Evolutionary conservation across 148 eudicot genomes (phyloP), one percentile per base, ranked within the genome.

Genomic region (Polygonum maritimum): DNA sequence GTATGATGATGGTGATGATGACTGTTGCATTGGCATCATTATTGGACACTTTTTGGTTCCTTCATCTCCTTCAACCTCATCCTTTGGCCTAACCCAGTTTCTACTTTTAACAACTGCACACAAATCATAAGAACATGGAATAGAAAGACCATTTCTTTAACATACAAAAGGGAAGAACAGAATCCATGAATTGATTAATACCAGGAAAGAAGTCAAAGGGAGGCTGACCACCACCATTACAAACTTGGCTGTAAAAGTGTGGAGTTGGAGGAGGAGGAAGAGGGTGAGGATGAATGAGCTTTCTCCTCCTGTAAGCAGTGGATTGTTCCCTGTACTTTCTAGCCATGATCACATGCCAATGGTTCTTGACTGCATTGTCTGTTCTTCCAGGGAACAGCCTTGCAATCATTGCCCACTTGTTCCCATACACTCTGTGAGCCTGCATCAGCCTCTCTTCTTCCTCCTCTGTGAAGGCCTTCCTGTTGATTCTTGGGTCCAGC

Each of bases 271-370:
- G n/a, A 13, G 16, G 18, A 9, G 7, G 57, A 51, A n/a, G 21
- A 51, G 57, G 13, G 11, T 22, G 33, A 7, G 12, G 31, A 22
- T 4, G 31, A 38, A 62, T 62, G 38, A 62, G 36, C 76, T 76
- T 82, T 31, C 81, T 82, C 76, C 82, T 79, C 80, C 85, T 79
- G 55, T 74, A 79, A 73, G 82, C 85, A 74, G 49, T 76, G 38
- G 82, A 73, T 69, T 86, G 85, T 70, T 85, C 86, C 65, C 86
- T 79, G 62, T 79, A 79, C 67, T 81, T 86, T 14, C 88, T 83
- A 0, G 88, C 86, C 88, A 86, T 86, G 1, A 83, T 83, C 5
- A 86, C 88, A 78, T 86, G 88, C 88, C 88, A 86, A 51, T 83
- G 86, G 54, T 86, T 86, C 78, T 86, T 86, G 2, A 86, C 88